phyloP scores from a whole-genome alignment of 257 asterid genomes.

The Craterostigma plantagineum region DNA sequence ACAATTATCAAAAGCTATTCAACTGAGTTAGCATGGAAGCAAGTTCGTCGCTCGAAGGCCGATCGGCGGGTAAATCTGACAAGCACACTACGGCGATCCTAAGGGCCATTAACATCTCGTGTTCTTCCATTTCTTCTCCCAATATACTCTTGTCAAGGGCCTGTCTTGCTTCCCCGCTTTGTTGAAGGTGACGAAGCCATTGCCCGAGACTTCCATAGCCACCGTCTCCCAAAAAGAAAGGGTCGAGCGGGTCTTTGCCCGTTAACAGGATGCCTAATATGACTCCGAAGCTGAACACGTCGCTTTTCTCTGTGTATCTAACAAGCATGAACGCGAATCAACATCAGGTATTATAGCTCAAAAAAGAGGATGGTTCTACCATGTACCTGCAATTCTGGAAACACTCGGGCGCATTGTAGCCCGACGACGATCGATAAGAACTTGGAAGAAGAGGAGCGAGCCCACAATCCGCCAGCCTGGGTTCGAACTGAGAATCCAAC shows the following conservation, averaged over 20 bases:
- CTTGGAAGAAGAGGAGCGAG: constrained; percentile 42
- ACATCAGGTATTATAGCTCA: too few species aligned
- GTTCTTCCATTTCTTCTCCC: constrained; percentile 70
- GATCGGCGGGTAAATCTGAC: constrained; percentile 75
- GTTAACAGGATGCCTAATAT: constrained; percentile 61
- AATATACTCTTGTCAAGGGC: constrained; percentile 67
- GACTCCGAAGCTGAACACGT: constrained; percentile 77
- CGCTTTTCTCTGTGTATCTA: constrained; percentile 87
- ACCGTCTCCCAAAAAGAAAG: constrained; percentile 34
- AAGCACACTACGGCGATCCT: constrained; percentile 74
- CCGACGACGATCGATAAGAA: constrained; percentile 25
- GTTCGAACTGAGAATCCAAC: constrained; percentile 56
- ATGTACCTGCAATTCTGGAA: constrained; percentile 58
- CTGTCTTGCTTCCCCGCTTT: constrained; percentile 63
- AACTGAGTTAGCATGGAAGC: constrained; percentile 89
- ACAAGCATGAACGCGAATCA: background rate
- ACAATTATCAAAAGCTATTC: constrained; percentile 49
- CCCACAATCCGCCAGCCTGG: constrained; percentile 70
- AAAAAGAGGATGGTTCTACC: too few species aligned
- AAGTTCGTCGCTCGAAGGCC: constrained; percentile 91
- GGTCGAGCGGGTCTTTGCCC: constrained; percentile 62
- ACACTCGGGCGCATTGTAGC: constrained; percentile 60
- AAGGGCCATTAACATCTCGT: constrained; percentile 86
- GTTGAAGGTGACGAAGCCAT: constrained; percentile 74
- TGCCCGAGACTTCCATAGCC: constrained; percentile 60